Conservation (phyloP, 495 filamentous ascomycete species). For the Trichoderma erinaceum region DNA sequence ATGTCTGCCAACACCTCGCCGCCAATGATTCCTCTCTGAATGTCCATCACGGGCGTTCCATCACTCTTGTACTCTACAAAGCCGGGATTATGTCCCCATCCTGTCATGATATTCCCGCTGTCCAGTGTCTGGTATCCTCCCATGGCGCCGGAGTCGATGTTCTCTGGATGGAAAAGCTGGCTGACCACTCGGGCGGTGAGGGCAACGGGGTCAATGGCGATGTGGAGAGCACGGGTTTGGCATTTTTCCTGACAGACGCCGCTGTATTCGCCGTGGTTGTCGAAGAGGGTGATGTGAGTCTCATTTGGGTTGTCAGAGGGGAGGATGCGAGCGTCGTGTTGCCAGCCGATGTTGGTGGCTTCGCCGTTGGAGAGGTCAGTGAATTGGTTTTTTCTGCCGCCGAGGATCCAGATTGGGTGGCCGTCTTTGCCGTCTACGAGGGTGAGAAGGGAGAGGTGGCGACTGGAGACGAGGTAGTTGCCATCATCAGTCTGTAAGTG, state of each 20-base stretch:
- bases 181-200: slow-evolving; percentile 28
- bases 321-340: slow-evolving; percentile 47
- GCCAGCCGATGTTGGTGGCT: slow-evolving; percentile 46
- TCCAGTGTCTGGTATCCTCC: slow-evolving; percentile 42
- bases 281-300: slow-evolving; percentile 29
- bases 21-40: slow-evolving; percentile 21
- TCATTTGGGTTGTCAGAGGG: slow-evolving; percentile 15
- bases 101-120: slow-evolving; percentile 42
- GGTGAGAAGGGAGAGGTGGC: slow-evolving; percentile 33
- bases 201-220: slow-evolving; percentile 36
- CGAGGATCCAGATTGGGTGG: slow-evolving; percentile 39
- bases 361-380: slow-evolving; percentile 34
- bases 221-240: slow-evolving; percentile 34
- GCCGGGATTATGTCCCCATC: slow-evolving; percentile 43
- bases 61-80: slow-evolving; percentile 41
- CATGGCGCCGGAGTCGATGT: slow-evolving; percentile 30
- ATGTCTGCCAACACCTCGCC: slow-evolving; percentile 7
- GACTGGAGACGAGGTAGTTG: slow-evolving; percentile 39
- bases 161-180: slow-evolving; percentile 22
- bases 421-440: slow-evolving; percentile 34
- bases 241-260: slow-evolving; percentile 16
- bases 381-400: slow-evolving; percentile 42
- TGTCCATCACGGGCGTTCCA: slow-evolving; percentile 23
- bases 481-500: slow-evolving; percentile 23
- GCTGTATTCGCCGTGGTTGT: slow-evolving; percentile 28